Percentiles rank a stretch among this genome's conserved stretches.
phyloP scores from a whole-genome alignment of 2,329 filamentous ascomycete genomes.

The Diplodia corticola region DNA sequence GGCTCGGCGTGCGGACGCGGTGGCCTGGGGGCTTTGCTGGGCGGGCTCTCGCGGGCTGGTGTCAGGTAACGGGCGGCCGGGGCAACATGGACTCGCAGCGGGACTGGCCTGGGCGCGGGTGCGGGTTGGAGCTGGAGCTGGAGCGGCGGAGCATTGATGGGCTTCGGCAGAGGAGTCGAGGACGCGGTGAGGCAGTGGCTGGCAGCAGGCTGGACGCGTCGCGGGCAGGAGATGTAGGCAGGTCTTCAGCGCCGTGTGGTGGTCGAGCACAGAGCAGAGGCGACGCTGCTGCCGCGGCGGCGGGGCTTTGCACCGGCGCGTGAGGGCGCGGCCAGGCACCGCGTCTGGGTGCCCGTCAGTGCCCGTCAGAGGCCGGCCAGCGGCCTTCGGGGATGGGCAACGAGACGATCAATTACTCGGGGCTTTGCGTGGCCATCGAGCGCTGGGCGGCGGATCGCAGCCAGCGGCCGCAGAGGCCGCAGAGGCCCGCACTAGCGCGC shows the following conservation, averaged over 20 bases:
- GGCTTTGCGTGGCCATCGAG: constrained; percentile 3
- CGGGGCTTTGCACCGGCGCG: background rate
- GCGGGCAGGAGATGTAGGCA: background rate
- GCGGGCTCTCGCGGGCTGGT: background rate
- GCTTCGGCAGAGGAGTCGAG: background rate
- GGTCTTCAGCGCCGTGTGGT: background rate
- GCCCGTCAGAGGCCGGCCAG: constrained; percentile 1
- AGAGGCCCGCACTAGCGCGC: constrained; percentile 4
- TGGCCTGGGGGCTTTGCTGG: background rate
- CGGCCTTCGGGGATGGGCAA: background rate
- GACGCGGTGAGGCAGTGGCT: background rate
- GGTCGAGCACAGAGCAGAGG: background rate
- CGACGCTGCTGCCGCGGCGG: background rate
- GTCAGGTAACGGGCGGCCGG: constrained; percentile 12
- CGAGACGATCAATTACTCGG: constrained; percentile 13
- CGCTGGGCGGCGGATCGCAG: background rate
- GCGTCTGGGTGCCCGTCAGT: constrained; percentile 8
- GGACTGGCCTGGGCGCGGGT: constrained; percentile 3
- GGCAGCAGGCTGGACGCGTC: background rate
- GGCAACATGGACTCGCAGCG: constrained; percentile 11
- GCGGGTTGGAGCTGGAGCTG: background rate
- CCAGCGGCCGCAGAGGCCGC: background rate
- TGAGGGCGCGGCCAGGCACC: constrained; percentile 2
- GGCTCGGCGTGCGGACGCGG: no score
- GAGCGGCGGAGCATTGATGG: constrained; percentile 22